A percentile compares a stretch with the other conserved stretches of the same genome.
Evolutionary conservation across 306 rosid genomes (phyloP).

Genomic region (Geum urbanum): DNA sequence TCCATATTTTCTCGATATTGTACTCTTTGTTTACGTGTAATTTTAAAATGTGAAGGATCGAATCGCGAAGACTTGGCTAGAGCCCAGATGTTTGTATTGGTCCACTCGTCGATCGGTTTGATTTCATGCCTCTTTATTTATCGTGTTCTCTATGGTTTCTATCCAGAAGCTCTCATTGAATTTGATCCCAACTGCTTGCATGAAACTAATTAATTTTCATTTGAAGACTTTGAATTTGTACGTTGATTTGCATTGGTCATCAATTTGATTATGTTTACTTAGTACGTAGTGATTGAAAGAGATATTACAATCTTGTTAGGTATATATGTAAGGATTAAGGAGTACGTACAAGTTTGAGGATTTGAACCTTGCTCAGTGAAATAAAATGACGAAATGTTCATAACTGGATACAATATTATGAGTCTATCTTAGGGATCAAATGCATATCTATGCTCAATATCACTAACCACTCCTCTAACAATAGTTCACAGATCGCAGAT

Average conservation of each 20-base stretch:
- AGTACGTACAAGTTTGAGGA: neutral
- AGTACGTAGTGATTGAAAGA: neutral
- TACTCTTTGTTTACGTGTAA: neutral
- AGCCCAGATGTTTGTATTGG: neutral
- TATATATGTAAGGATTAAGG: too few relatives aligned
- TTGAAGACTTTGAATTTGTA: neutral
- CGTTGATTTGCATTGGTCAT: neutral
- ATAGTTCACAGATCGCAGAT: too few relatives aligned
- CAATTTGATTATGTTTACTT: neutral
- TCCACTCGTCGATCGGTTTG: neutral
- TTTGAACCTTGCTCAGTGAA: neutral
- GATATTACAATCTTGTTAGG: too few relatives aligned
- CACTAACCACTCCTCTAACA: too few relatives aligned
- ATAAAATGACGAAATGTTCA: too few relatives aligned
- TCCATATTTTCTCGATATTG: too few relatives aligned
- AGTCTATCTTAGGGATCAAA: too few relatives aligned
- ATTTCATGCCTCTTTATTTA: neutral
- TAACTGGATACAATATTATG: too few relatives aligned
- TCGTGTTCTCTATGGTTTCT: neutral
- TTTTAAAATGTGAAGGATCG: neutral
- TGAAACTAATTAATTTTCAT: neutral
- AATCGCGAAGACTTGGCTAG: neutral
- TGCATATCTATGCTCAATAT: too few relatives aligned
- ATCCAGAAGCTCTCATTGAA: neutral
- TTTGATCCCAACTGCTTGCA: conserved; percentile 4